Evolutionary conservation across 1,284 basidiomycete species (phyloP).

Genomic region (Sanghuangporus weigelae): DNA sequence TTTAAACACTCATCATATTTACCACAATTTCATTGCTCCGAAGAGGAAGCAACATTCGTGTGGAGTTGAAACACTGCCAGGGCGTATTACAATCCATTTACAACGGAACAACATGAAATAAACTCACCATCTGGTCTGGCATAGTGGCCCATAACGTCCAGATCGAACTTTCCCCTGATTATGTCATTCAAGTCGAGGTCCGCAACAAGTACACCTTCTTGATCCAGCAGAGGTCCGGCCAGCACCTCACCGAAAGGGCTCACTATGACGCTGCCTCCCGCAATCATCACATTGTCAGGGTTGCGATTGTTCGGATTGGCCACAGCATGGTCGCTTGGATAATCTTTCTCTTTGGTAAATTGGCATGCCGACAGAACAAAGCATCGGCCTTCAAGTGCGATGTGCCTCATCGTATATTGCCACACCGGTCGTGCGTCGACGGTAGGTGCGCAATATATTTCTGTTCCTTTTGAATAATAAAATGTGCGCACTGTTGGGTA

Average conservation of each 20-base stretch:
- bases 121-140: conserved; percentile 54
- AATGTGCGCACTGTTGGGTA: conserved; percentile 43
- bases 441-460: conserved; percentile 67
- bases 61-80: conserved; percentile 16
- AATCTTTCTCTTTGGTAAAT: conserved; percentile 57
- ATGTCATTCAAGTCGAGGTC: conserved; percentile 59
- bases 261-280: conserved; percentile 66
- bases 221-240: conserved; percentile 58
- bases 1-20: no score
- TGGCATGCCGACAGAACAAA: conserved; percentile 69
- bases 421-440: conserved; percentile 64
- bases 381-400: conserved; percentile 72
- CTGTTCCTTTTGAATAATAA: conserved; percentile 58
- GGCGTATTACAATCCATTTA: background rate
- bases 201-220: conserved; percentile 61
- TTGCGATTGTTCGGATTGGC: conserved; percentile 34
- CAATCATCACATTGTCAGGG: conserved; percentile 56
- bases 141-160: conserved; percentile 70
- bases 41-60: background rate
- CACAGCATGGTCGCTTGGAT: conserved; percentile 51
- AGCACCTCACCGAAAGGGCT: conserved; percentile 62
- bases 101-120: background rate
- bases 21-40: background rate
- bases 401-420: conserved; percentile 65
- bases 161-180: conserved; percentile 63